phyloP scores from a whole-genome alignment of 2,329 filamentous ascomycete species.

The Aspergillus sp. region DNA sequence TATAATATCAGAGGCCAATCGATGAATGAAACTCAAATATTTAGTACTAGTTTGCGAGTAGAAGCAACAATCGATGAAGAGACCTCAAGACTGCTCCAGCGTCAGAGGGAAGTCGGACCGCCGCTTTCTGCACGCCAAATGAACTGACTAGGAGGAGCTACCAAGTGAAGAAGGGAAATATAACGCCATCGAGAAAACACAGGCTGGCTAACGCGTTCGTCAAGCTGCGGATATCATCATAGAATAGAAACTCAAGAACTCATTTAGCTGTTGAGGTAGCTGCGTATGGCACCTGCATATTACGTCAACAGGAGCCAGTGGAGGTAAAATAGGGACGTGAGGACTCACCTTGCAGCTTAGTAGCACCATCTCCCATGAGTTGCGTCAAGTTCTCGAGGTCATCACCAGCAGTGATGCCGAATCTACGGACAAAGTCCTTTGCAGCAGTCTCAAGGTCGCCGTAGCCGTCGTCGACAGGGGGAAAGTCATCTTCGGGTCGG shows the following conservation, averaged over 20 bases:
- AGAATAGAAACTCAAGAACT: not conserved
- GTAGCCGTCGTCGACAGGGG: conserved; percentile 68
- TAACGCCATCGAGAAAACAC: conserved; percentile 6
- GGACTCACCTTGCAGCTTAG: conserved; percentile 70
- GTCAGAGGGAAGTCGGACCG: not conserved
- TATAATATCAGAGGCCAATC: conserved; percentile 1
- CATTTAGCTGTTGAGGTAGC: conserved; percentile 49
- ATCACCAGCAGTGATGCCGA: conserved; percentile 92
- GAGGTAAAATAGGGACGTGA: not conserved
- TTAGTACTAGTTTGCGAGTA: not conserved
- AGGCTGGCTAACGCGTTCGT: conserved; percentile 2
- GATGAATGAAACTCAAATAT: not conserved
- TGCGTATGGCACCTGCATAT: conserved; percentile 46
- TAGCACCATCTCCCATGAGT: conserved; percentile 81
- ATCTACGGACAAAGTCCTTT: conserved; percentile 93
- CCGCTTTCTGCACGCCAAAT: not conserved
- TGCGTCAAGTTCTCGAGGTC: conserved; percentile 88
- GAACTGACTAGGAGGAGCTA: not conserved
- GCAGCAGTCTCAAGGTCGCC: conserved; percentile 90
- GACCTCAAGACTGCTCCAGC: not conserved
- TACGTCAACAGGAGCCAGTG: conserved; percentile 10
- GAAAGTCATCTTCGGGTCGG: conserved; percentile 77
- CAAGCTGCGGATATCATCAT: conserved; percentile 11
- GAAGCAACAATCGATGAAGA: not conserved
- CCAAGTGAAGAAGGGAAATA: not conserved